These are phyloP conservation scores for Malassezia caprae DNA, from an alignment of 1,284 basidiomycete species.

Conservation along the genomic window DNA sequence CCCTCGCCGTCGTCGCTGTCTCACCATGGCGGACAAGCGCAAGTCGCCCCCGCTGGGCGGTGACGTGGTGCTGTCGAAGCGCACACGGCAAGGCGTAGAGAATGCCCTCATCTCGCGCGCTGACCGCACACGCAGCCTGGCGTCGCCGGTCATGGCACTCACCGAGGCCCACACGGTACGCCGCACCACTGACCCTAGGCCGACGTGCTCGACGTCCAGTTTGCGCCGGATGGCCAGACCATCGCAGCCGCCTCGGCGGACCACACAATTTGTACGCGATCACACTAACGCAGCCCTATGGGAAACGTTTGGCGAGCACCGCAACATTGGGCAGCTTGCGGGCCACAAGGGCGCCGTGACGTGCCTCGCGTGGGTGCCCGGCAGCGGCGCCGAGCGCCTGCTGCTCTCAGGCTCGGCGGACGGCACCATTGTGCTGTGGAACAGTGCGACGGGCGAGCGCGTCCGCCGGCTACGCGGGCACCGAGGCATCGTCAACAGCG, in stretches of 20 bases:
- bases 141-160: slow-evolving; percentile 34
- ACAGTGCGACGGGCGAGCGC: slow-evolving; percentile 30
- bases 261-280: slow-evolving; percentile 26
- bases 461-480: slow-evolving; percentile 39
- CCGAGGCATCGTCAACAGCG: slow-evolving; percentile 39
- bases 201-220: slow-evolving; percentile 39
- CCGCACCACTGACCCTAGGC: slow-evolving; percentile 1
- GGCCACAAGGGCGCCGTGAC: slow-evolving; percentile 43
- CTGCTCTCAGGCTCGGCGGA: slow-evolving; percentile 46
- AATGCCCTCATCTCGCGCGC: slow-evolving; percentile 6
- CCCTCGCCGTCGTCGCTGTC: background rate
- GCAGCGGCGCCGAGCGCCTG: slow-evolving; percentile 17
- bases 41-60: slow-evolving; percentile 26
- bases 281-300: slow-evolving; percentile 26
- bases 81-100: slow-evolving; percentile 26
- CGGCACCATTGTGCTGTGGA: slow-evolving; percentile 41
- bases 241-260: slow-evolving; percentile 41
- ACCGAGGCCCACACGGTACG: slow-evolving; percentile 32
- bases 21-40: slow-evolving; percentile 39
- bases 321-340: slow-evolving; percentile 39
- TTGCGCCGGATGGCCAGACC: slow-evolving; percentile 33
- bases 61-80: slow-evolving; percentile 28
- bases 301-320: slow-evolving; percentile 39
- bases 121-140: slow-evolving; percentile 35
- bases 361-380: slow-evolving; percentile 30